Base-by-base conservation (phyloP, 2,329 filamentous ascomycete genomes). In the Colletotrichum musae region DNA sequence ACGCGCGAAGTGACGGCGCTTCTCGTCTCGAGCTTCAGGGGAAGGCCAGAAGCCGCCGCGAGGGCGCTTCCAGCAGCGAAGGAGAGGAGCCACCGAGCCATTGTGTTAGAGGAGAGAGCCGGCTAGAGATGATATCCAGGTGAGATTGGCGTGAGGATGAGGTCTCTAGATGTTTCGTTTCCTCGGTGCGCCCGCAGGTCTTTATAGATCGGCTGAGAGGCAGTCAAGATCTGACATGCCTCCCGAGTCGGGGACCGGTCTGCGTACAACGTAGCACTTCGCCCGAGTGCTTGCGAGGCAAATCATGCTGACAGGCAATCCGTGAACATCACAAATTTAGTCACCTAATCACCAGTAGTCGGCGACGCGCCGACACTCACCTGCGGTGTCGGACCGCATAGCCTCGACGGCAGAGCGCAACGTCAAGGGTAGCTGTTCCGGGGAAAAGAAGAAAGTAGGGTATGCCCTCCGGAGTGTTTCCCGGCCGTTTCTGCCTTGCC, bases 1-100 rank as follows among this genome's bases (percentile, higher is more conserved):
- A 83, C 18, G 77, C 80, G 24, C 77, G 75, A 64, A 72, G 76
- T 39, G 73, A 78, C 60, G 72, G 74, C 56, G 71, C 74, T 28
- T 70, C 79, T 74, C 2, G 80, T 82, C 71, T 81, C 78, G 43
- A 83, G 76, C 45, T 75, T 76, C 32, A 80, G 64, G 2, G 78
- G 77, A 36, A 78, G 70, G 10, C 60, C 60, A 48, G 61, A 64
- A 47, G 71, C 56, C 13, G 71, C 69, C 54, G 62, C 68, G 39
- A 70, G 64, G 39, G 61, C 61, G 57, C 57, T 68, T 50, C 70
- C 63, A 13, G 58, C 68, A 39, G 69, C 39, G 36, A 72, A 51
- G 10, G 71, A 68, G 9, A 72, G 56, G 50, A 71, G n/a, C 61
- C 64, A 71, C 41, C 64, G 60, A 52, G 69, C 54, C 71, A 72